phyloP scores from a whole-genome alignment of 257 asterid genomes.

The Rauvolfia tetraphylla region DNA sequence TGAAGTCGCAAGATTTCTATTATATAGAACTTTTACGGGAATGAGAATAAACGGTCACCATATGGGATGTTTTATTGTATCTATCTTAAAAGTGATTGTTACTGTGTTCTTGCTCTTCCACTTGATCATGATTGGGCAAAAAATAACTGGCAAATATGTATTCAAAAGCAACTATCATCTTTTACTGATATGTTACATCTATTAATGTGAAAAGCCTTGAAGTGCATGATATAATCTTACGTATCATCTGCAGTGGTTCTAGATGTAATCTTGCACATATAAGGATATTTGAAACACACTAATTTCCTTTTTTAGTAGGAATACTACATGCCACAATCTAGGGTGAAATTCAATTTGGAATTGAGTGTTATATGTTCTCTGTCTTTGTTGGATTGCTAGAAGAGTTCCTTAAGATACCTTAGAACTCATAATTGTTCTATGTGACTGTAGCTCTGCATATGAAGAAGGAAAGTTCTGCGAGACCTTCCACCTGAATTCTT shows the following conservation, averaged over 20 bases:
- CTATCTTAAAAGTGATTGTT: neutral
- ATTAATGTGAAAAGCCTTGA: neutral
- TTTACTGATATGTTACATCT: neutral
- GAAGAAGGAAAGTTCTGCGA: slow-evolving; percentile 94
- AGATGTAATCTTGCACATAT: neutral
- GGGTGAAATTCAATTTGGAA: neutral
- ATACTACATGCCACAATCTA: neutral
- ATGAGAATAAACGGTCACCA: neutral
- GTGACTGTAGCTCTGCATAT: slow-evolving; percentile 56
- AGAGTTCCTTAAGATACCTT: neutral
- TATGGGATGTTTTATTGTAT: neutral
- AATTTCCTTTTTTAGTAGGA: neutral
- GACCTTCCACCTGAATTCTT: slow-evolving; percentile 74
- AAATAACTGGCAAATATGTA: neutral
- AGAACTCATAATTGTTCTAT: slow-evolving; percentile 7
- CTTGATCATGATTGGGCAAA: neutral
- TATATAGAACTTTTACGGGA: neutral
- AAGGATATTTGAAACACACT: neutral
- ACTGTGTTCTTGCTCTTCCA: neutral
- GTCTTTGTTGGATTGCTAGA: neutral
- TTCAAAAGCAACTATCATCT: neutral
- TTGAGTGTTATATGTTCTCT: neutral
- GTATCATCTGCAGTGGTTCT: neutral
- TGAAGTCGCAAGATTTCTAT: neutral
- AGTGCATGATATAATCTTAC: neutral